phyloP scores from a whole-genome alignment of 805 yeast genomes.

The Ogataea parapolymorpha region DNA sequence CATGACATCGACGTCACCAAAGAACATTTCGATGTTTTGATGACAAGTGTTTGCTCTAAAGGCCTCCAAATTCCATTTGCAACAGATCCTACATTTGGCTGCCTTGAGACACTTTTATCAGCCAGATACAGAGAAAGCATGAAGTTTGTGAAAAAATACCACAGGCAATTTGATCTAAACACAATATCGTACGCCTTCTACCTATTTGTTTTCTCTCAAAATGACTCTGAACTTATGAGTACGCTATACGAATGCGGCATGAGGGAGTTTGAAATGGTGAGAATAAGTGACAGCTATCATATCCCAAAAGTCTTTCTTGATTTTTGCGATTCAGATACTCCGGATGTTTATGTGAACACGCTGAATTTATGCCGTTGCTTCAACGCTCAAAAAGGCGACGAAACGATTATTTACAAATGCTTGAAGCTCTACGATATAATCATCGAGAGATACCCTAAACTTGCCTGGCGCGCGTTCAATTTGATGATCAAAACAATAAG shows the following conservation, averaged over 20 bases:
- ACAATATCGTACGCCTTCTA: slow-evolving; percentile 32
- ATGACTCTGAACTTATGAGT: slow-evolving; percentile 35
- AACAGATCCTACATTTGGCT: slow-evolving; percentile 44
- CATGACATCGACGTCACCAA: slow-evolving; percentile 38
- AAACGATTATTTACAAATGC: slow-evolving; percentile 23
- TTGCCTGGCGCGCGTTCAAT: slow-evolving; percentile 22
- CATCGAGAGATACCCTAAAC: slow-evolving; percentile 8
- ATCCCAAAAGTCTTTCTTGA: slow-evolving; percentile 35
- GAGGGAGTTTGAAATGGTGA: slow-evolving; percentile 29
- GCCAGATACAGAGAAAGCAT: slow-evolving; percentile 38
- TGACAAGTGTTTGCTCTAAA: slow-evolving; percentile 46
- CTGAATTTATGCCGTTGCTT: slow-evolving; percentile 21
- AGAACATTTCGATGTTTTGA: slow-evolving; percentile 49
- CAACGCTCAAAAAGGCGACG: slow-evolving; percentile 23
- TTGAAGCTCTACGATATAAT: slow-evolving; percentile 19
- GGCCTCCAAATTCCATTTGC: slow-evolving; percentile 61
- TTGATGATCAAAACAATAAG: slow-evolving; percentile 18
- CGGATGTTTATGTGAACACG: slow-evolving; percentile 16
- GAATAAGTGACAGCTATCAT: slow-evolving; percentile 32
- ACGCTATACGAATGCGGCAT: slow-evolving; percentile 35
- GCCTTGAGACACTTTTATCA: slow-evolving; percentile 42
- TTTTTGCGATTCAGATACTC: not conserved
- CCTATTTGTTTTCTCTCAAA: slow-evolving; percentile 33
- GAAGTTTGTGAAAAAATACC: slow-evolving; percentile 5
- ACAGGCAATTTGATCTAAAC: slow-evolving; percentile 19